phyloP scores from a whole-genome alignment of 2,329 filamentous ascomycete species.

The Fusarium newnesense region DNA sequence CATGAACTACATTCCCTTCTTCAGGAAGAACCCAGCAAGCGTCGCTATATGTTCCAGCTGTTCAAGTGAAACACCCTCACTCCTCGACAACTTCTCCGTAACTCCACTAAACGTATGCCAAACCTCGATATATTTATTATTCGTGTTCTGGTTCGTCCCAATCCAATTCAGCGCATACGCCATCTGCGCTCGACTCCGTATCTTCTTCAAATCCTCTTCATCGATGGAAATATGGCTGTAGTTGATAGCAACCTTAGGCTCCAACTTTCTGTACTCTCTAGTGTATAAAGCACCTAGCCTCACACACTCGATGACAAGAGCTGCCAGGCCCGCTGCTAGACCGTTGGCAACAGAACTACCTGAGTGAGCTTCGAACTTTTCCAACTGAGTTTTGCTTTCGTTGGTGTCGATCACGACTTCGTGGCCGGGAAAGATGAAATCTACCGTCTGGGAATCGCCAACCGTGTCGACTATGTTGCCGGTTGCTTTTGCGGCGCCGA shows the following conservation, averaged over 20 bases:
- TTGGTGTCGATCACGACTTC: neutral
- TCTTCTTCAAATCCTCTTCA: neutral
- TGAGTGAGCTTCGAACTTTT: neutral
- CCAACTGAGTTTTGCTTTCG: neutral
- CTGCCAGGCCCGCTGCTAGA: neutral
- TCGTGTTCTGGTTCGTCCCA: neutral
- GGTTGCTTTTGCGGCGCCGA: slow-evolving; percentile 17
- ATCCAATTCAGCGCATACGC: neutral
- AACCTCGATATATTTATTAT: neutral
- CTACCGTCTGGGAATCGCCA: neutral
- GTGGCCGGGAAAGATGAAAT: neutral
- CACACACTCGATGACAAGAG: slow-evolving; percentile 2
- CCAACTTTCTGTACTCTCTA: neutral
- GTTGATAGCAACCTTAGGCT: neutral
- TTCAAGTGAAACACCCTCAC: neutral
- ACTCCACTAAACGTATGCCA: neutral
- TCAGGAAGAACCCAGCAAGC: neutral
- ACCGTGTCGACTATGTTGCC: slow-evolving; percentile 11
- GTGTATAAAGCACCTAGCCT: slow-evolving; percentile 2
- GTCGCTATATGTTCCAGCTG: neutral
- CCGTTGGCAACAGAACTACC: slow-evolving; percentile 16
- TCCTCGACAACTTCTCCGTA: neutral
- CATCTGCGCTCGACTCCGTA: neutral
- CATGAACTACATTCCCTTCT: neutral
- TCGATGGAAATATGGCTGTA: neutral